Percentiles rank a stretch among this genome's conserved stretches.
These are phyloP conservation scores for Streptanthus diversifolius DNA, from an alignment of 345 rosid genomes.

Conservation along the genomic window DNA sequence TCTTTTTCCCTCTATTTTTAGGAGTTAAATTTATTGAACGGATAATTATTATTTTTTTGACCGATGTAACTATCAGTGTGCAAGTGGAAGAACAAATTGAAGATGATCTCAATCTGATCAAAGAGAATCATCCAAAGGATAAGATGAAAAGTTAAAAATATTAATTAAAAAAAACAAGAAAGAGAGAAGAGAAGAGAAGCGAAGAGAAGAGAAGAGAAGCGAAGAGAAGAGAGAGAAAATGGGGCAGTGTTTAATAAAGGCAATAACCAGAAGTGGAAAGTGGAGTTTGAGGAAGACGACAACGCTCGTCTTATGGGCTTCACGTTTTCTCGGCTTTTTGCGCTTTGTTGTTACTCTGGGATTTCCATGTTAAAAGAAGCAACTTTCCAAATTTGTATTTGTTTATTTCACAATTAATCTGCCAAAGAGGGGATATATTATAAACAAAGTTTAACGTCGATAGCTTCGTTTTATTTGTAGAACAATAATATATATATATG, in stretches of 20 bases:
- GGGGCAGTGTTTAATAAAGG: constrained; percentile 17
- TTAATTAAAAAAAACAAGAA: not conserved
- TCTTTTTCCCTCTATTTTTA: not conserved
- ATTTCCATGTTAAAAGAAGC: not conserved
- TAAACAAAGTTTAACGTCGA: not conserved
- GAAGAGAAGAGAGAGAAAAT: not conserved
- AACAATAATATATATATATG: not conserved
- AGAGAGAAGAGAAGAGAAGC: too few relatives aligned
- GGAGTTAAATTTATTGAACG: not conserved
- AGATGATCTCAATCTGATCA: constrained; percentile 12
- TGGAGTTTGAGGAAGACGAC: constrained; percentile 26
- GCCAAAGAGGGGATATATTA: not conserved
- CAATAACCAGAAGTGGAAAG: constrained; percentile 26
- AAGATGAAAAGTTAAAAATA: constrained; percentile 11
- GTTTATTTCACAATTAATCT: not conserved
- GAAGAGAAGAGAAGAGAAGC: not conserved
- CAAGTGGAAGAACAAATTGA: constrained; percentile 14
- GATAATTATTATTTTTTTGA: not conserved
- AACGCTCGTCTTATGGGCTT: constrained; percentile 19
- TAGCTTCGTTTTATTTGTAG: not conserved
- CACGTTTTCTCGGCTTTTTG: constrained; percentile 33
- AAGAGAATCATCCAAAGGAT: constrained; percentile 24
- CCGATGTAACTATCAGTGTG: constrained; percentile 15
- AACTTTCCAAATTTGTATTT: constrained; percentile 14
- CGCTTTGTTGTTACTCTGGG: constrained; percentile 15